Conservation (phyloP, 805 yeast genomes). For the Saccharomycopsis capsularis region DNA sequence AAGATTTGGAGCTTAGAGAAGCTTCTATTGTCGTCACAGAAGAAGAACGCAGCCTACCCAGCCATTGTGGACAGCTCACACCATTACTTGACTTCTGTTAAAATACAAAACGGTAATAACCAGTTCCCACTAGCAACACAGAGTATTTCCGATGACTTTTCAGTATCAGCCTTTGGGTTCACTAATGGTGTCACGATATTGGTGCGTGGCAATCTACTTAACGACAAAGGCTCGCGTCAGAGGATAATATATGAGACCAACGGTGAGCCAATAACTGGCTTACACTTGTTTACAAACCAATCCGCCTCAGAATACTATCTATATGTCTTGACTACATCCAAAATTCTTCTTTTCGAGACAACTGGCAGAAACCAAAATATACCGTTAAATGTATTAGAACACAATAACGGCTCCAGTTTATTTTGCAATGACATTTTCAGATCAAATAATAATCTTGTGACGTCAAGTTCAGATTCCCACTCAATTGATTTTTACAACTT, state of each 20-base stretch:
- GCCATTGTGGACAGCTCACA: constrained; percentile 36
- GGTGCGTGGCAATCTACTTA: constrained; percentile 77
- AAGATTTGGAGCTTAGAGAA: constrained; percentile 69
- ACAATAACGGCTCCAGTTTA: constrained; percentile 42
- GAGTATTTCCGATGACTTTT: constrained; percentile 44
- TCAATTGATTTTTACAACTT: constrained; percentile 20
- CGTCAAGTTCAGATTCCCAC: constrained; percentile 6
- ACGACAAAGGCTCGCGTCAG: constrained; percentile 89
- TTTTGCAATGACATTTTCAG: constrained; percentile 38
- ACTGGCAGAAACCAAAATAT: constrained; percentile 71
- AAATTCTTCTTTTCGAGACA: constrained; percentile 64
- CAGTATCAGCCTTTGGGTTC: constrained; percentile 69
- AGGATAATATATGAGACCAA: constrained; percentile 63
- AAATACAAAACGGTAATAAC: constrained; percentile 64
- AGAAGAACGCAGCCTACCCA: constrained; percentile 18
- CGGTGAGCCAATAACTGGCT: constrained; percentile 73
- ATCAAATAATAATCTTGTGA: constrained; percentile 21
- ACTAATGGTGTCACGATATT: constrained; percentile 78
- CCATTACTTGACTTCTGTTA: constrained; percentile 45
- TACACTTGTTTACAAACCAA: constrained; percentile 41
- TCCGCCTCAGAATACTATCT: constrained; percentile 30
- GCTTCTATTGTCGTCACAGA: constrained; percentile 30
- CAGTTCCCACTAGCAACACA: constrained; percentile 65
- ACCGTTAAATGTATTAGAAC: constrained; percentile 43
- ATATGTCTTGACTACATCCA: constrained; percentile 70